Percentiles rank a stretch among this genome's conserved stretches.
Evolutionary conservation across 257 asterid species (phyloP).

Genomic region (Voacanga thouarsii): DNA sequence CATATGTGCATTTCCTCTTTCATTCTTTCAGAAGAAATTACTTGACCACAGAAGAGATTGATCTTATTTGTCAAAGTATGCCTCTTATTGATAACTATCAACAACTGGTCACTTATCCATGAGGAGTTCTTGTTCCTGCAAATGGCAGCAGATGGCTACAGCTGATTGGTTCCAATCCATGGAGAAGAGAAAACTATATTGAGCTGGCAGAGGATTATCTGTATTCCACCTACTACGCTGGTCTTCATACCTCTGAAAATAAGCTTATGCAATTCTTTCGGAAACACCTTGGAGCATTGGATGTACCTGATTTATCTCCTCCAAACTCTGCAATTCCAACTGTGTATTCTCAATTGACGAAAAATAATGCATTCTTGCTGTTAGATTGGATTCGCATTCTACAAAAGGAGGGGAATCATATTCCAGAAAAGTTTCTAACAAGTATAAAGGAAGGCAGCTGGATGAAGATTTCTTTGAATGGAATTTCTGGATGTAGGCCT

Average conservation of each 20-base stretch:
- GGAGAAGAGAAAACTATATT: slow-evolving; percentile 28
- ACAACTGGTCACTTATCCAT: slow-evolving; percentile 7
- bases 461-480: slow-evolving; percentile 28
- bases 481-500: slow-evolving; percentile 24
- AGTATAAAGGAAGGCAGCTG: slow-evolving; percentile 32
- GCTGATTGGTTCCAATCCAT: slow-evolving; percentile 37
- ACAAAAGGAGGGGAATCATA: neutral
- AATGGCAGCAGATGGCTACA: slow-evolving; percentile 34
- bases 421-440: slow-evolving; percentile 22
- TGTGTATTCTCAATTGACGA: slow-evolving; percentile 23
- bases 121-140: slow-evolving; percentile 36
- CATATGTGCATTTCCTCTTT: slow-evolving; percentile 23
- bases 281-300: slow-evolving; percentile 23
- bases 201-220: slow-evolving; percentile 36
- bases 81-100: slow-evolving; percentile 30
- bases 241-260: slow-evolving; percentile 15
- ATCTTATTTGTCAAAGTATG: slow-evolving; percentile 4
- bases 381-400: slow-evolving; percentile 25
- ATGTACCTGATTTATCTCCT: slow-evolving; percentile 33
- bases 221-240: slow-evolving; percentile 26
- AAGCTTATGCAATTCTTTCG: slow-evolving; percentile 26
- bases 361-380: slow-evolving; percentile 30
- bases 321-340: slow-evolving; percentile 27
- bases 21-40: slow-evolving; percentile 13
- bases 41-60: slow-evolving; percentile 10